Base-by-base conservation (phyloP, 2,329 filamentous ascomycete genomes). In the Pseudogymnoascus pannorum region DNA sequence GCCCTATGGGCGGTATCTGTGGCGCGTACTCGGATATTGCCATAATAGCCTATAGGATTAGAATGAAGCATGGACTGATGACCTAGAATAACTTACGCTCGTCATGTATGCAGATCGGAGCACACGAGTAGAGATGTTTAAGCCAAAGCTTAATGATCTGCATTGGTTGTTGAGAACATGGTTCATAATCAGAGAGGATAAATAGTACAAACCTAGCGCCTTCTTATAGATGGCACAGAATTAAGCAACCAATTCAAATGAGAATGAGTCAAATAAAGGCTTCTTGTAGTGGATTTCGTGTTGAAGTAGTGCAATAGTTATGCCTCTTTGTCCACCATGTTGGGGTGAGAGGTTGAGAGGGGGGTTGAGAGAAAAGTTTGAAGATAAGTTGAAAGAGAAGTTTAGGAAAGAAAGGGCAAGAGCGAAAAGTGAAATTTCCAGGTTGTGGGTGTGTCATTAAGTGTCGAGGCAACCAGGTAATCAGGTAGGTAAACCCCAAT, bases 151-250 rank as follows among this genome's bases (percentile, higher is more conserved):
- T 8, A 8, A 14, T 31, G 31, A 54, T 33, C 48, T 54, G 48
- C 16, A 54, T 54, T 54, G 48, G n/a, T n/a, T 54, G 16, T 20
- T 54, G 26, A 54, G 48, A 14, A 33, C 16, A 18, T 20, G 26
- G 16, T 54, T 2, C 5, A 20, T 33, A 54, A 20, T 54, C 5
- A 3, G 48, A 33, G 26, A 4, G 14, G 22, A 14, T 54, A 54
- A 31, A 54, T n/a, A 18, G 16, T 9, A 54, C 48, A 12, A 20
- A 54, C 26, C 48, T 54, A 11, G 26, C 12, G 48, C 7, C 48
- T 12, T 54, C 48, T 31, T 54, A 54, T 31, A 54, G 48, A 54
- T 54, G 48, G 14, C 48, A 33, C n/a, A 54, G 26, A 54, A 33
- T 16, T 54, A 26, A 12, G 26, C 31, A 20, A 16, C 48, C n/a